Percentiles rank a stretch among this genome's conserved stretches.
Conservation (phyloP, 768 basidiomycete genomes). For the Tulasnella sp. region DNA sequence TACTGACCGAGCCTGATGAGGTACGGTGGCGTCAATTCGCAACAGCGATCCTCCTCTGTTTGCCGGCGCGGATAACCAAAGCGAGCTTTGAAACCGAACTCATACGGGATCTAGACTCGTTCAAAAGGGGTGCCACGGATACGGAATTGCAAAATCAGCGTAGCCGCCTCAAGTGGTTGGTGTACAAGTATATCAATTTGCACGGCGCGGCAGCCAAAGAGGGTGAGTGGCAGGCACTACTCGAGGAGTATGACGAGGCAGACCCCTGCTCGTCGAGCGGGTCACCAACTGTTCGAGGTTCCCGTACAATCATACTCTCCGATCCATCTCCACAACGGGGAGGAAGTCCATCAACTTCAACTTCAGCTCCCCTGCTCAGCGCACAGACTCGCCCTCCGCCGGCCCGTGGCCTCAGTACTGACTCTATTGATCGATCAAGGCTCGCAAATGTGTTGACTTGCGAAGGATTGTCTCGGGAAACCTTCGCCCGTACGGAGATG, state of each 20-base stretch:
- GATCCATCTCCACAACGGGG: constrained; percentile 10
- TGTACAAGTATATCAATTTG: constrained; percentile 50
- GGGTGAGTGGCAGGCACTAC: constrained; percentile 38
- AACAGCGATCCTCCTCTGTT: constrained; percentile 45
- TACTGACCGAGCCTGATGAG: constrained; percentile 17
- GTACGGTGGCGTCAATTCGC: constrained; percentile 55
- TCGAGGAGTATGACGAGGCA: not conserved
- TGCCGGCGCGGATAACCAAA: constrained; percentile 48
- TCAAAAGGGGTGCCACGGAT: constrained; percentile 44
- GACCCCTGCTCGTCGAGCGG: not conserved
- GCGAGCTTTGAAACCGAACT: constrained; percentile 53
- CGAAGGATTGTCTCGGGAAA: constrained; percentile 58
- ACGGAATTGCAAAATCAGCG: constrained; percentile 32
- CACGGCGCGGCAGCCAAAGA: constrained; percentile 44
- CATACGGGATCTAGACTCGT: constrained; percentile 41
- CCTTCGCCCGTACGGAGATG: constrained; percentile 54
- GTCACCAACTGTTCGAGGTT: not conserved
- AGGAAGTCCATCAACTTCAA: constrained; percentile 7
- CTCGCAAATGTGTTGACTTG: constrained; percentile 16
- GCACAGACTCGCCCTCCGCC: not conserved
- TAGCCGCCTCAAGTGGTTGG: constrained; percentile 51
- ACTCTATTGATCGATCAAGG: not conserved
- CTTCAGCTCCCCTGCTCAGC: not conserved
- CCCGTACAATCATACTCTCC: constrained; percentile 15
- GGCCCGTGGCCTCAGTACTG: too few relatives aligned